Base-by-base conservation (phyloP, 176 grass and related monocot species). In the Coix lacrymajobi region DNA sequence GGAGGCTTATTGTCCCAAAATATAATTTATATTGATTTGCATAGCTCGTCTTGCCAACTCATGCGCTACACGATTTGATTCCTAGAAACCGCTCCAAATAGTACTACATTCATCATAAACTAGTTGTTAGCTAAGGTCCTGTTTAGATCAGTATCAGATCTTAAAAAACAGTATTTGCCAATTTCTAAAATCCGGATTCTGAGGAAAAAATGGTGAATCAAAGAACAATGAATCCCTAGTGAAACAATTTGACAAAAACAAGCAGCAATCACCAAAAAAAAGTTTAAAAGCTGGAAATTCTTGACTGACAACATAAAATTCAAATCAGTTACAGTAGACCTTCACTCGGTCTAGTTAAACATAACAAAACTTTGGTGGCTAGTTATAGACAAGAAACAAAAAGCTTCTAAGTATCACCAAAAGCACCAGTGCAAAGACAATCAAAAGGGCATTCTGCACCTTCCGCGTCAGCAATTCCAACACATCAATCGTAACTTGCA, bases 401-500 rank as follows among this genome's bases (percentile, higher is more conserved):
- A 77, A 6, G 4, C 40, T 71, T 89, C 12, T 25, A 34, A 68
- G 31, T 43, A 66, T 62, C 43, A 79, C 38, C 73, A 66, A 45
- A 84, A 64, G 69, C 73, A 33, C 39, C 8, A 36, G 71, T 25
- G 51, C 33, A 0, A 36, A 64, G 63, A 30, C 19, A 77, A 73
- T 71, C 66, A 15, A 66, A 16, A 38, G 41, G 29, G 11, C 54
- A 56, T 76, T 28, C 40, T 72, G 69, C 41, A 78, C 33, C 33
- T 76, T 49, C 36, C 16, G 30, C 10, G 7, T 65, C 63, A 64
- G 8, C 52, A 56, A 52, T 85, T 54, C 16, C 0, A 20, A 22
- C 39, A 43, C 60, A 40, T 90, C 29, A 97, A 83, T 97, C 95
- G 25, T 92, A 97, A 70, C 95, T 94, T 57, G 95, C 92, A 89